Evolutionary conservation across 2,329 filamentous ascomycete species (phyloP).

Genomic region (Monosporascus sp.): DNA sequence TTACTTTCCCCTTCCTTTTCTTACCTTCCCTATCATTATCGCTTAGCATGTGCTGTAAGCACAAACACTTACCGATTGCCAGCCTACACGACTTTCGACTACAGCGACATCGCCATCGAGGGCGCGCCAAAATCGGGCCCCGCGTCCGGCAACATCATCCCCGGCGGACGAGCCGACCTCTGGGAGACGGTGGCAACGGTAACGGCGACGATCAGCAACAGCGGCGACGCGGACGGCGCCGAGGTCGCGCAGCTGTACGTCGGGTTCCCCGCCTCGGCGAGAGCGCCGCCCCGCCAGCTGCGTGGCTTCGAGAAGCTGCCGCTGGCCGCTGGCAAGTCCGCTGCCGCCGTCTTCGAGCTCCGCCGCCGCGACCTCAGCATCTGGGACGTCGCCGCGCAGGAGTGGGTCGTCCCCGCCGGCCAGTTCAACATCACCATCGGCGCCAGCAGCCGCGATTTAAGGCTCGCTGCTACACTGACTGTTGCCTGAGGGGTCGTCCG

Average conservation of each 20-base stretch:
- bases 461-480: constrained; percentile 31
- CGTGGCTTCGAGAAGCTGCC: constrained; percentile 58
- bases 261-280: constrained; percentile 34
- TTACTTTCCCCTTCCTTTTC: neutral
- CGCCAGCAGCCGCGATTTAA: constrained; percentile 41
- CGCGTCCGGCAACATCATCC: constrained; percentile 32
- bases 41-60: too few species aligned
- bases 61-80: neutral
- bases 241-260: constrained; percentile 61
- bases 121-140: constrained; percentile 33
- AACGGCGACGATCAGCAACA: constrained; percentile 60
- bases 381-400: constrained; percentile 54
- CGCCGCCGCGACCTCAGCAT: constrained; percentile 58
- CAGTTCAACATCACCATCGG: constrained; percentile 38
- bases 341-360: constrained; percentile 46
- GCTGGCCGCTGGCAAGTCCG: constrained; percentile 41
- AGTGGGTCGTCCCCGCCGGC: constrained; percentile 44
- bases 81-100: constrained; percentile 66
- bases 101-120: constrained; percentile 42
- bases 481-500: constrained; percentile 8
- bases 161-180: constrained; percentile 42
- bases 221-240: constrained; percentile 54
- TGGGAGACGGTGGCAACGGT: constrained; percentile 43
- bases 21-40: too few species aligned
- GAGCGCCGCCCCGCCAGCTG: constrained; percentile 44